phyloP scores from a whole-genome alignment of 768 basidiomycete species.

The Ramaria rubella region DNA sequence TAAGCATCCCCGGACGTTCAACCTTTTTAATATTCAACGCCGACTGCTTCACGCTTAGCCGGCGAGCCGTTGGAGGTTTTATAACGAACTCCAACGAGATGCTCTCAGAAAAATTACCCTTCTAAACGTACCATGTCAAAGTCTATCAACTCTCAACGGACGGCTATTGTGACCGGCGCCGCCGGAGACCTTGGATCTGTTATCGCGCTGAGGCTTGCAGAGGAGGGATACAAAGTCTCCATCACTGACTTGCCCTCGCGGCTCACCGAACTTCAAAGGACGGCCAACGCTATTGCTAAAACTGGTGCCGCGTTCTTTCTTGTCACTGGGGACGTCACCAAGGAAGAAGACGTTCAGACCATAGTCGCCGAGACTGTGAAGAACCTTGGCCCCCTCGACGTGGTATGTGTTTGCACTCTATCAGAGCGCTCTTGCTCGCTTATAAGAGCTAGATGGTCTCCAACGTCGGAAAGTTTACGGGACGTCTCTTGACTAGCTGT shows the following conservation, averaged over 20 bases:
- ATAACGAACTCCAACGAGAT: too few relatives aligned
- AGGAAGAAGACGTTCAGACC: conserved; percentile 1
- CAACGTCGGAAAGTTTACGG: conserved; percentile 2
- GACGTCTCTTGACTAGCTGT: neutral
- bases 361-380: conserved; percentile 6
- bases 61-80: too few relatives aligned
- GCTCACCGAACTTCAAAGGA: neutral
- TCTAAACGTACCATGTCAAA: conserved; percentile 2
- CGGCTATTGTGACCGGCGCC: conserved; percentile 7
- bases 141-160: neutral
- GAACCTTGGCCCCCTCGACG: conserved; percentile 3
- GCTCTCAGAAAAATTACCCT: too few relatives aligned
- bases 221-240: conserved; percentile 2
- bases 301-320: neutral
- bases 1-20: too few relatives aligned
- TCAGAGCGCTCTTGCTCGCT: neutral
- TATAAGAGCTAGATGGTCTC: conserved; percentile 1
- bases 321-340: conserved; percentile 7
- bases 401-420: neutral
- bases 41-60: too few relatives aligned
- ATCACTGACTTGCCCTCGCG: neutral
- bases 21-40: too few relatives aligned
- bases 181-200: conserved; percentile 2
- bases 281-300: neutral
- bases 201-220: conserved; percentile 3